Conservation (phyloP, 495 filamentous ascomycete species). For the Penicillium egyptiacum region DNA sequence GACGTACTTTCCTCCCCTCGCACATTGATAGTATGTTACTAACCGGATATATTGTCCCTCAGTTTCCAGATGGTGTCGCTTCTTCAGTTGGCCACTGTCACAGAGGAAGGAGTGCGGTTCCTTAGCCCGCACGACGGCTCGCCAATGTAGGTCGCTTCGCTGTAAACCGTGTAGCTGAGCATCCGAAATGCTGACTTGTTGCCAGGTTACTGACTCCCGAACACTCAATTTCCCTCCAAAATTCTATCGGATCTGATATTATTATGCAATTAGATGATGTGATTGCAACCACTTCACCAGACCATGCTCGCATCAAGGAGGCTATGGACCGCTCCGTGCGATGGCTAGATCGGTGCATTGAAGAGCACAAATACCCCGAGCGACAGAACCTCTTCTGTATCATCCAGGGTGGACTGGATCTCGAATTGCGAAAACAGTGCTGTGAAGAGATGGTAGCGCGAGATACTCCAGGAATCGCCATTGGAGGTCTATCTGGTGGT, state of each 20-base stretch:
- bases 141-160: constrained; percentile 64
- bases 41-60: constrained; percentile 8
- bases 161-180: background rate
- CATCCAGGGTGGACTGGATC: constrained; percentile 91
- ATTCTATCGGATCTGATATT: constrained; percentile 96
- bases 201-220: constrained; percentile 85
- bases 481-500: constrained; percentile 90
- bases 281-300: constrained; percentile 90
- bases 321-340: constrained; percentile 95
- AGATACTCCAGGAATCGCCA: constrained; percentile 93
- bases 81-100: constrained; percentile 88
- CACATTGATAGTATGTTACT: constrained; percentile 10
- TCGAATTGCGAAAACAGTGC: constrained; percentile 84
- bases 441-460: constrained; percentile 86
- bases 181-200: constrained; percentile 4
- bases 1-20: constrained; percentile 23
- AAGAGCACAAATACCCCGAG: constrained; percentile 80
- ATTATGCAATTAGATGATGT: constrained; percentile 99
- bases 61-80: constrained; percentile 99
- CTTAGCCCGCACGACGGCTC: constrained; percentile 90
- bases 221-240: constrained; percentile 94
- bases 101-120: constrained; percentile 94
- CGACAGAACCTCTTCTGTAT: constrained; percentile 97
- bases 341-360: constrained; percentile 97
- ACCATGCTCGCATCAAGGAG: constrained; percentile 80